Percentiles rank a stretch among this genome's conserved stretches.
Conservation (phyloP, 495 filamentous ascomycete genomes). For the Usnea hakonensis region DNA sequence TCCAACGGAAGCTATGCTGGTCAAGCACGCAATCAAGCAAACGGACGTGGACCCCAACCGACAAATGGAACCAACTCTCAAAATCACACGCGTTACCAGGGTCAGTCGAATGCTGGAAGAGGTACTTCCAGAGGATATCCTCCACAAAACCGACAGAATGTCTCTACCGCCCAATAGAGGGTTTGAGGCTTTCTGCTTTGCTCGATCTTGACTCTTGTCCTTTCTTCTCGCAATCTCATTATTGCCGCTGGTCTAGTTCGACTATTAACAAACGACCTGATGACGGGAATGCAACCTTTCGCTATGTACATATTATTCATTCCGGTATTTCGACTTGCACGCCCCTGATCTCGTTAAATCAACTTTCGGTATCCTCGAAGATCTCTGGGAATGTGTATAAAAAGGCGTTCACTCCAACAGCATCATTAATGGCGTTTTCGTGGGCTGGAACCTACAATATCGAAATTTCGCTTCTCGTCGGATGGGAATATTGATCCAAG, state of each 20-base stretch:
- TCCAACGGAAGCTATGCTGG: conserved; percentile 15
- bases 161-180: conserved; percentile 14
- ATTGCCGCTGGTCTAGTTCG: neutral
- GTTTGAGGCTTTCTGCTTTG: neutral
- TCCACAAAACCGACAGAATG: conserved; percentile 18
- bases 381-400: conserved; percentile 8
- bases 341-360: neutral
- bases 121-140: conserved; percentile 15
- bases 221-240: conserved; percentile 2
- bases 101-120: conserved; percentile 14
- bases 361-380: neutral
- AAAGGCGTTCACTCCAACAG: conserved; percentile 8
- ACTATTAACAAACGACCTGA: neutral
- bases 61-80: conserved; percentile 14
- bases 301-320: conserved; percentile 9
- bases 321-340: neutral
- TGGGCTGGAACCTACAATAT: neutral
- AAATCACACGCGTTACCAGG: conserved; percentile 11
- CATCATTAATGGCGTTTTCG: neutral
- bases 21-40: neutral
- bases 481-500: too few relatives aligned
- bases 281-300: conserved; percentile 3
- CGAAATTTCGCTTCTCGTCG: neutral
- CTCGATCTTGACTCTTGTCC: neutral
- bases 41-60: conserved; percentile 14